A percentile compares a stretch with the other conserved stretches of the same genome.
Evolutionary conservation across 305 asterid species (phyloP).

Genomic region (Fraxinus platypoda): DNA sequence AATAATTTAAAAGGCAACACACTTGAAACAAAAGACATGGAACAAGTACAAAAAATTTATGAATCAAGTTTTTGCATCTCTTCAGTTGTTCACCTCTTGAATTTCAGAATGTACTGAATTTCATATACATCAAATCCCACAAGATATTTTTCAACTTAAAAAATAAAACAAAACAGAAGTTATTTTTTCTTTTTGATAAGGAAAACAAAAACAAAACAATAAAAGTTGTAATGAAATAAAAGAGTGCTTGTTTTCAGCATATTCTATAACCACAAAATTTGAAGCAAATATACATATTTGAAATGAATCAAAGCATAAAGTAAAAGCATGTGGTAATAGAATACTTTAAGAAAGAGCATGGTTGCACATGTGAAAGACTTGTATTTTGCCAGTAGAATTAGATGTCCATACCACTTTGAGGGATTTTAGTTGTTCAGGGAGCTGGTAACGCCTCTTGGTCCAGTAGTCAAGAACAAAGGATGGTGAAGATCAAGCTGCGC

Average conservation of each 20-base stretch:
- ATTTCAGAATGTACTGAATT: background rate
- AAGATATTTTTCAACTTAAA: too few relatives aligned
- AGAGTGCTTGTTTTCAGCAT: background rate
- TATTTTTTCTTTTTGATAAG: too few relatives aligned
- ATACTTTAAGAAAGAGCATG: constrained; percentile 1
- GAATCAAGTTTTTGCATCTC: background rate
- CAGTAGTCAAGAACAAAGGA: constrained; percentile 78
- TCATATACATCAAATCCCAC: background rate
- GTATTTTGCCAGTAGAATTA: background rate
- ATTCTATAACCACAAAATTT: background rate
- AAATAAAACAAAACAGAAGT: too few relatives aligned
- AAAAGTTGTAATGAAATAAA: background rate
- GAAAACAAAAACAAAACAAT: too few relatives aligned
- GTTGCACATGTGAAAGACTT: background rate
- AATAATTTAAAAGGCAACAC: background rate
- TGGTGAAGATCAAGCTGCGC: constrained; percentile 79
- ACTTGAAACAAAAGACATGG: background rate
- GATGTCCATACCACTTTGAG: constrained; percentile 61
- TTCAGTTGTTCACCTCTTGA: background rate
- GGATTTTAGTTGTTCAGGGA: constrained; percentile 71
- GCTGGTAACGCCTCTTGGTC: constrained; percentile 64
- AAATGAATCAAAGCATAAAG: background rate
- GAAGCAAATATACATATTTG: background rate
- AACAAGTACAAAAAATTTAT: background rate
- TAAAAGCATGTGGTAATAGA: background rate